phyloP scores from a whole-genome alignment of 768 basidiomycete species.

The Amanita inopinata region DNA sequence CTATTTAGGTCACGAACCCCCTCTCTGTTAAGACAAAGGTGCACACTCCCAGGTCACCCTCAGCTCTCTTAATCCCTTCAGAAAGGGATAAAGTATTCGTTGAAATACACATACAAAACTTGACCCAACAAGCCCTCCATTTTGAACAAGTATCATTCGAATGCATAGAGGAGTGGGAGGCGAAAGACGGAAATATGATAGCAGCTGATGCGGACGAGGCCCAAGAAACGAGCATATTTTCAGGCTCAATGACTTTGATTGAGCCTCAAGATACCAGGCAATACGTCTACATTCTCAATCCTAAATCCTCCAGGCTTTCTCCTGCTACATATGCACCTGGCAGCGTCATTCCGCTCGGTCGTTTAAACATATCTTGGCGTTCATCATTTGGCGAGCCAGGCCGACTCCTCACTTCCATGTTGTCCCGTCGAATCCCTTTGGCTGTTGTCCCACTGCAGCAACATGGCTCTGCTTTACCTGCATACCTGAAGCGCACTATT shows the following conservation, averaged over 20 bases:
- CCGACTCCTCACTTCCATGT: constrained; percentile 77
- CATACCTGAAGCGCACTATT: constrained; percentile 56
- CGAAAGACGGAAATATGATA: constrained; percentile 42
- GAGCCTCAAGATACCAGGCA: constrained; percentile 82
- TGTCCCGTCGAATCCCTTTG: constrained; percentile 73
- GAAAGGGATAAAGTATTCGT: constrained; percentile 83
- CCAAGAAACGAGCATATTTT: constrained; percentile 35
- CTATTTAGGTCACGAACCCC: constrained; percentile 80
- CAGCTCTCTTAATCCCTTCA: constrained; percentile 48
- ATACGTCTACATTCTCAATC: constrained; percentile 76
- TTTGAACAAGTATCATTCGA: constrained; percentile 80
- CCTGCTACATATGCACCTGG: constrained; percentile 55
- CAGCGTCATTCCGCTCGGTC: constrained; percentile 67
- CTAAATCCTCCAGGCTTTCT: constrained; percentile 30
- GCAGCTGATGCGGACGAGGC: constrained; percentile 16
- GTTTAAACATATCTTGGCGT: constrained; percentile 83
- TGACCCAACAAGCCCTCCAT: constrained; percentile 65
- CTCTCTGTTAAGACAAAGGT: constrained; percentile 94
- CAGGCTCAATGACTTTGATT: constrained; percentile 58
- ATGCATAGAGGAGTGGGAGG: constrained; percentile 56
- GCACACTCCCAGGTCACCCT: constrained; percentile 64
- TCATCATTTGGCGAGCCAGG: constrained; percentile 83
- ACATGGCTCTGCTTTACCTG: constrained; percentile 64
- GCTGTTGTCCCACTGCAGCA: constrained; percentile 30
- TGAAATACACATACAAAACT: constrained; percentile 88